Conservation (phyloP, 2,329 filamentous ascomycete genomes). For the Sporothrix luriei region DNA sequence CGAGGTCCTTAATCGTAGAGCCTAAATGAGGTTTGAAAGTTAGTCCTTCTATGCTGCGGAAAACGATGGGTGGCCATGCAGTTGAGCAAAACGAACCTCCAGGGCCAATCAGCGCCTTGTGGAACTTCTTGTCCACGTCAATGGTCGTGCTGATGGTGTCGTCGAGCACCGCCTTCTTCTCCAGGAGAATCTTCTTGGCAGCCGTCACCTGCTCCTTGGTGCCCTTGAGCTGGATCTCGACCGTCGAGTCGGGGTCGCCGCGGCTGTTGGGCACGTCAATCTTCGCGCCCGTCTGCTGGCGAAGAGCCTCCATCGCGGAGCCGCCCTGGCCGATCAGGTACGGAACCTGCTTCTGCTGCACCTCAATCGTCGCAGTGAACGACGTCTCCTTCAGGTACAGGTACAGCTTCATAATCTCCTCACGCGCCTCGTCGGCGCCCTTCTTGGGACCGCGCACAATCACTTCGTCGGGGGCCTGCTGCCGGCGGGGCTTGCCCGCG, state of each 20-base stretch:
- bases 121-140: slow-evolving; percentile 92
- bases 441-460: slow-evolving; percentile 87
- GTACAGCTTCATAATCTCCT: slow-evolving; percentile 84
- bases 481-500: slow-evolving; percentile 63
- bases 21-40: slow-evolving; percentile 58
- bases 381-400: slow-evolving; percentile 92
- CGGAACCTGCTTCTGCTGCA: slow-evolving; percentile 91
- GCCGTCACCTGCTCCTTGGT: slow-evolving; percentile 88
- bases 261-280: slow-evolving; percentile 87
- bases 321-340: slow-evolving; percentile 90
- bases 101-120: slow-evolving; percentile 83
- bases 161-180: slow-evolving; percentile 85
- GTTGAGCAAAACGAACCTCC: slow-evolving; percentile 67
- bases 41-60: slow-evolving; percentile 4
- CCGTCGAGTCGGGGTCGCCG: slow-evolving; percentile 69
- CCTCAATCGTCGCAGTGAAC: slow-evolving; percentile 73
- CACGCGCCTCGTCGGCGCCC: slow-evolving; percentile 87
- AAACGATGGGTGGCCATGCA: neutral
- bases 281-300: slow-evolving; percentile 79
- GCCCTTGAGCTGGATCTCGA: slow-evolving; percentile 89
- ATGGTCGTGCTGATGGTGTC: slow-evolving; percentile 83
- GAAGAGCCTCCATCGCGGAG: slow-evolving; percentile 85
- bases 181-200: slow-evolving; percentile 85
- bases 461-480: slow-evolving; percentile 85
- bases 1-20: slow-evolving; percentile 81